Percentiles rank a stretch among this genome's conserved stretches.
phyloP scores from a whole-genome alignment of 2,329 filamentous ascomycete species.

The Nemania sp. region DNA sequence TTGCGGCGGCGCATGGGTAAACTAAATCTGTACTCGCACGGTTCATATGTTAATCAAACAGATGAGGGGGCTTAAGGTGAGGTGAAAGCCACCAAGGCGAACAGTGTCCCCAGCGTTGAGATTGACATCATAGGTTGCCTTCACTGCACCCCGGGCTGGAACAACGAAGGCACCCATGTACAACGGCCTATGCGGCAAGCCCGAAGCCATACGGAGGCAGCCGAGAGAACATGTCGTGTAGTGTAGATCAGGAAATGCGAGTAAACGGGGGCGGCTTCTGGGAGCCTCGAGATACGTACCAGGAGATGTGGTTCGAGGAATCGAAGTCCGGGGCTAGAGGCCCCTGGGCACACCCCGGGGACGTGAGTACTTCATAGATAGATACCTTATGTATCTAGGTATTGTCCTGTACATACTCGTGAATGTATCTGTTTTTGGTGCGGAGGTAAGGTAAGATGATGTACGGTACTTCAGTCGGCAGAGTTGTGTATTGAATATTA shows the following conservation, averaged over 20 bases:
- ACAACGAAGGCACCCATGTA: conserved; percentile 12
- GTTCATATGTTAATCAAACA: conserved; percentile 27
- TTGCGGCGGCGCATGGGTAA: conserved; percentile 14
- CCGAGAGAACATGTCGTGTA: too few relatives aligned
- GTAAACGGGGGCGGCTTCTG: too few relatives aligned
- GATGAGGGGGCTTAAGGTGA: conserved; percentile 13
- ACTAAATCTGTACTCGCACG: conserved; percentile 20
- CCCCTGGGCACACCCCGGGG: neutral
- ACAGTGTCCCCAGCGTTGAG: conserved; percentile 1
- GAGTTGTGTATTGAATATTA: neutral
- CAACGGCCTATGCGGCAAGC: conserved; percentile 19
- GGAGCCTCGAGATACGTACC: neutral
- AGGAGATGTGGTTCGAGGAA: conserved; percentile 9
- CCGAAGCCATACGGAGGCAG: conserved; percentile 2
- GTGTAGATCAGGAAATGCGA: too few relatives aligned
- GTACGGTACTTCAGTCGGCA: conserved; percentile 10
- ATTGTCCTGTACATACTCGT: too few relatives aligned
- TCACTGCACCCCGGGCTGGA: conserved; percentile 1
- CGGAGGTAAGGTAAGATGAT: neutral
- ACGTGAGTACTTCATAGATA: neutral
- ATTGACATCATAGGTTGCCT: conserved; percentile 16
- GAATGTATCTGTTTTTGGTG: too few relatives aligned
- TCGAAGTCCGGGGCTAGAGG: conserved; percentile 1
- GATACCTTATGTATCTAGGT: neutral
- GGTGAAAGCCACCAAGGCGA: conserved; percentile 13